Evolutionary conservation across 2,329 filamentous ascomycete genomes (phyloP).

Genomic region (Ophiostoma pallidulum): DNA sequence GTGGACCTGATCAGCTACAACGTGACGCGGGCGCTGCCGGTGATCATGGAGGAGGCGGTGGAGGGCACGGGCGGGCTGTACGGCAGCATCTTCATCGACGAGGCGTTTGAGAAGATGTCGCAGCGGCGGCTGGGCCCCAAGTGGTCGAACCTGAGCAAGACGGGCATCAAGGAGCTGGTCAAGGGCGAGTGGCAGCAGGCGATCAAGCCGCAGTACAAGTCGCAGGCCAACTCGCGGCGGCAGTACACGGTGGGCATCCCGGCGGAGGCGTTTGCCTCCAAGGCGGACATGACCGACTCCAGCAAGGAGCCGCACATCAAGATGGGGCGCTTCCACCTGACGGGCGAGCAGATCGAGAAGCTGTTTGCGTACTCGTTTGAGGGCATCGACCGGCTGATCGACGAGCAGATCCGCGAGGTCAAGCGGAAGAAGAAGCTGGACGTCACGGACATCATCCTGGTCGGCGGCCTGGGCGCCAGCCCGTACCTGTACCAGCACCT

Average conservation of each 20-base stretch:
- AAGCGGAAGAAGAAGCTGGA: constrained; percentile 1
- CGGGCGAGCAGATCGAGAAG: constrained; percentile 25
- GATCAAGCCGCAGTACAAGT: constrained; percentile 23
- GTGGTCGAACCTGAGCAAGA: constrained; percentile 34
- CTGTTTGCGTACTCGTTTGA: constrained; percentile 28
- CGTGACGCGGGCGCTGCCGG: constrained; percentile 21
- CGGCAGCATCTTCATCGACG: constrained; percentile 41
- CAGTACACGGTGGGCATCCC: constrained; percentile 12
- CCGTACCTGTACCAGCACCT: constrained; percentile 35
- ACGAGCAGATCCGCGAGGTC: constrained; percentile 12
- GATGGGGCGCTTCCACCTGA: constrained; percentile 16
- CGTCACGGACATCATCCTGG: constrained; percentile 32
- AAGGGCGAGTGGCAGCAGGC: constrained; percentile 32
- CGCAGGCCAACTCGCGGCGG: constrained; percentile 22
- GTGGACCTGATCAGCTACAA: constrained; percentile 42
- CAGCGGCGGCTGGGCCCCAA: constrained; percentile 36
- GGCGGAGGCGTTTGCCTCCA: constrained; percentile 11
- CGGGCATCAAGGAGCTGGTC: constrained; percentile 36
- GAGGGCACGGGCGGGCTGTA: constrained; percentile 41
- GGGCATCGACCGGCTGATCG: constrained; percentile 35
- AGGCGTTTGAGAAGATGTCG: constrained; percentile 37
- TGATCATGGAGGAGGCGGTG: constrained; percentile 39
- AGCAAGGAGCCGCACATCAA: constrained; percentile 11
- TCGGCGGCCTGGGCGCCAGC: constrained; percentile 40
- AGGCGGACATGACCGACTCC: constrained; percentile 9